Evolutionary conservation across 192 early-diverging fungal genomes (phyloP).

Genomic region (Rhizoclosmatium globosum): DNA sequence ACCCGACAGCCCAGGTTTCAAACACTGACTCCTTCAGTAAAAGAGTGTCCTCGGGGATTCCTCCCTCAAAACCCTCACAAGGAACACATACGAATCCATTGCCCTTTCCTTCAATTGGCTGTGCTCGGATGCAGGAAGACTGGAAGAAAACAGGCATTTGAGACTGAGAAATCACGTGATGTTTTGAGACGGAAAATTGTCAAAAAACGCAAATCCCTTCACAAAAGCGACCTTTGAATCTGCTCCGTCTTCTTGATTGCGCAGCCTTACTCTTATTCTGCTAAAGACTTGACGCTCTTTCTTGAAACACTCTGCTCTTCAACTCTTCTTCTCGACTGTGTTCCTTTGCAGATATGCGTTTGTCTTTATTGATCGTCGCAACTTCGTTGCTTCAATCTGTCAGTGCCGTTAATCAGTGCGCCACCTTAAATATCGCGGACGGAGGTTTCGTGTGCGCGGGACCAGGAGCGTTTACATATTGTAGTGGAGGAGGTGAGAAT

Average conservation of each 20-base stretch:
- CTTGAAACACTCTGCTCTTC: no score
- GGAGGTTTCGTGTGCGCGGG: constrained; percentile 16
- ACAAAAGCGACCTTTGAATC: not conserved
- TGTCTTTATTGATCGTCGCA: not conserved
- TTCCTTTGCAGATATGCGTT: not conserved
- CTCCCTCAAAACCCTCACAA: not conserved
- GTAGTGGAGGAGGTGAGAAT: constrained; percentile 8
- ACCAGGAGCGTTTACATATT: constrained; percentile 6
- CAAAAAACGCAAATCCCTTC: constrained; percentile 1
- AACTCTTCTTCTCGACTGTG: no score
- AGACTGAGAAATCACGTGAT: not conserved
- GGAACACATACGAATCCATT: constrained; percentile 18
- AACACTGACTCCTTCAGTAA: constrained; percentile 23
- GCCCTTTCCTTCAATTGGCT: constrained; percentile 27
- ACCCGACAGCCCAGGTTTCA: constrained; percentile 22
- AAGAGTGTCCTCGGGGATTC: not conserved
- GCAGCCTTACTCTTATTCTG: no score
- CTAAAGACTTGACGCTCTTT: no score
- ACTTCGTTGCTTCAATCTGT: not conserved
- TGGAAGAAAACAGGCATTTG: not conserved
- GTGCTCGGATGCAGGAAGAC: not conserved
- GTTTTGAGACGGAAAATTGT: not conserved
- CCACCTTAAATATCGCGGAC: not conserved
- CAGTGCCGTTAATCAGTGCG: not conserved
- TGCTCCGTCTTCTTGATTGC: no score